phyloP scores from a whole-genome alignment of 2,329 filamentous ascomycete genomes.

The Lasiodiplodia gonubiensis region DNA sequence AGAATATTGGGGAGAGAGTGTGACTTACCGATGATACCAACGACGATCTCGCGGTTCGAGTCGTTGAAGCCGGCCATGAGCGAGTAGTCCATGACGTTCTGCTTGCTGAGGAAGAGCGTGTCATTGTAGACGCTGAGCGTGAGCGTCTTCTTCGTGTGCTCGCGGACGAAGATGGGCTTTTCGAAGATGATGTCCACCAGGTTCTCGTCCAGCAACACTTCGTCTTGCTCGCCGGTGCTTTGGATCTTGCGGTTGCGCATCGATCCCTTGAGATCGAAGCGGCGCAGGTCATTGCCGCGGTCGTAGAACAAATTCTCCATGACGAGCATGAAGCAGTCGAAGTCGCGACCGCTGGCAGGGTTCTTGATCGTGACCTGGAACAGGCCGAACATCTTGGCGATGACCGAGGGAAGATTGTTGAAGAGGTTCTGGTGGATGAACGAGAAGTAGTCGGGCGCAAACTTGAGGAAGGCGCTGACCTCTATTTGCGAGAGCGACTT shows the following conservation, averaged over 20 bases:
- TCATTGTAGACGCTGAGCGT: conserved; percentile 96
- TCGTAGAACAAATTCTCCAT: conserved; percentile 99
- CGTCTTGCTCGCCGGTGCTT: conserved; percentile 92
- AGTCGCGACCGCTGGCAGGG: conserved; percentile 85
- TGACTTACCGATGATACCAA: conserved; percentile 77
- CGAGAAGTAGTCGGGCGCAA: conserved; percentile 94
- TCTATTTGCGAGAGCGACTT: conserved; percentile 91
- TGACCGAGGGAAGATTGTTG: conserved; percentile 89
- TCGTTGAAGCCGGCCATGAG: conserved; percentile 99
- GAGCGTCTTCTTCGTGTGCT: conserved; percentile 94
- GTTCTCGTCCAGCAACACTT: conserved; percentile 96
- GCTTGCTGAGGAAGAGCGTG: conserved; percentile 89
- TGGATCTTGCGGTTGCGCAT: conserved; percentile 99
- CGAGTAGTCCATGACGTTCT: conserved; percentile 99
- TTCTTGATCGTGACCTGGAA: conserved; percentile 99
- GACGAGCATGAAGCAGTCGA: conserved; percentile 90
- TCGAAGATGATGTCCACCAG: conserved; percentile 99
- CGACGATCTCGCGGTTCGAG: conserved; percentile 83
- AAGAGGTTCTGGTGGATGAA: conserved; percentile 98
- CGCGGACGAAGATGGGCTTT: conserved; percentile 89
- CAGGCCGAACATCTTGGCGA: conserved; percentile 98
- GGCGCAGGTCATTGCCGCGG: conserved; percentile 74
- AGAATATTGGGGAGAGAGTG: background rate
- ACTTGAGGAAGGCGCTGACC: conserved; percentile 90
- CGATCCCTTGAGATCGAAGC: conserved; percentile 90